These are phyloP conservation scores for Orbilia javanica DNA, from an alignment of 2,329 filamentous ascomycete species.

Conservation along the genomic window DNA sequence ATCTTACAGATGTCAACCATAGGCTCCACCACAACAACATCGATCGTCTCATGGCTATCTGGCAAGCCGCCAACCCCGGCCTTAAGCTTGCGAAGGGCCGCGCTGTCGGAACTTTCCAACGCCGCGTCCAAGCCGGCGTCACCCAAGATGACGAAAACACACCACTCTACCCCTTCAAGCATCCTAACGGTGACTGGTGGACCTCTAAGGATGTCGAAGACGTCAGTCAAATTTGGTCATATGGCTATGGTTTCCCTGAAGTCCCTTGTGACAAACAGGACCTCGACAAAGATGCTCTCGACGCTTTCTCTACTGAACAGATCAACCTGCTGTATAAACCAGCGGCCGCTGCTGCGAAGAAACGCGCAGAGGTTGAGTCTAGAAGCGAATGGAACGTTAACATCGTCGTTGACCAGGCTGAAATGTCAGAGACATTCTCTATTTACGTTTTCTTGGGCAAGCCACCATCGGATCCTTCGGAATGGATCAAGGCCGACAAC, in stretches of 20 bases:
- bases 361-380: neutral
- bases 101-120: slow-evolving; percentile 57
- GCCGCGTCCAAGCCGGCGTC: slow-evolving; percentile 23
- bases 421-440: slow-evolving; percentile 50
- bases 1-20: neutral
- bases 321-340: slow-evolving; percentile 59
- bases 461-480: neutral
- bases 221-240: slow-evolving; percentile 55
- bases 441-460: slow-evolving; percentile 36
- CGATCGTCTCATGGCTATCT: slow-evolving; percentile 62
- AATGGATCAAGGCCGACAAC: slow-evolving; percentile 13
- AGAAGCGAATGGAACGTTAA: slow-evolving; percentile 59
- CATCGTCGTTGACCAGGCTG: slow-evolving; percentile 58
- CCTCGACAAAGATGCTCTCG: slow-evolving; percentile 6
- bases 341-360: neutral
- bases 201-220: slow-evolving; percentile 56
- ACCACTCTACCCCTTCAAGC: slow-evolving; percentile 60
- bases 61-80: slow-evolving; percentile 61
- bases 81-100: slow-evolving; percentile 25
- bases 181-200: slow-evolving; percentile 46
- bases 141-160: slow-evolving; percentile 57
- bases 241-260: slow-evolving; percentile 60
- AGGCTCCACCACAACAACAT: slow-evolving; percentile 60
- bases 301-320: slow-evolving; percentile 41
- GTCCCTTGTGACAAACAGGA: slow-evolving; percentile 52